Evolutionary conservation across 352 stramenopile species (phyloP).

Genomic region (Phytophthora lateralis): DNA sequence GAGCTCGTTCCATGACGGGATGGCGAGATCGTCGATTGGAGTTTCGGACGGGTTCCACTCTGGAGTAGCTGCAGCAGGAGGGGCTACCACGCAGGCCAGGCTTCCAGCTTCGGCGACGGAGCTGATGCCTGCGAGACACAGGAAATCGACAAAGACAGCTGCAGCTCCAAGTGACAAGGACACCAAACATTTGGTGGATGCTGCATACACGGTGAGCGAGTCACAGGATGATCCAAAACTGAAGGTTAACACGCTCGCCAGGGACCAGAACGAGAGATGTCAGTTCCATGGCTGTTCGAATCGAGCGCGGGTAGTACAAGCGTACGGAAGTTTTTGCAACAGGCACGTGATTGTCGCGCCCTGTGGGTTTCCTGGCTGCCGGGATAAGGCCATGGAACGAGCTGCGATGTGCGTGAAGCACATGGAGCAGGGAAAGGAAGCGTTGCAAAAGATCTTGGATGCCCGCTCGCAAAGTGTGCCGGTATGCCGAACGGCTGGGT

Average conservation of each 20-base stretch:
- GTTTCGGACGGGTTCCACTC: slow-evolving; percentile 5
- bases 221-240: slow-evolving; percentile 55
- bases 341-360: slow-evolving; percentile 85
- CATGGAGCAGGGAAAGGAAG: slow-evolving; percentile 66
- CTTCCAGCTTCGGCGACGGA: slow-evolving; percentile 1
- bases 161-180: slow-evolving; percentile 6
- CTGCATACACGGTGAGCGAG: slow-evolving; percentile 54
- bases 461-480: slow-evolving; percentile 77
- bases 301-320: slow-evolving; percentile 73
- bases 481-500: slow-evolving; percentile 74
- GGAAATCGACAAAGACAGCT: not conserved
- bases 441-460: slow-evolving; percentile 67
- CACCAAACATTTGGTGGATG: slow-evolving; percentile 25
- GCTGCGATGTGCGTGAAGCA: slow-evolving; percentile 81
- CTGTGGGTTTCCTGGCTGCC: slow-evolving; percentile 86
- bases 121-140: not conserved
- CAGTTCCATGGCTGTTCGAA: slow-evolving; percentile 82
- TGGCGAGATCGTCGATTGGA: slow-evolving; percentile 1
- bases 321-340: slow-evolving; percentile 87
- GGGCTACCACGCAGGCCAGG: not conserved
- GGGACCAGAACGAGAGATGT: slow-evolving; percentile 73
- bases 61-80: not conserved
- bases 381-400: slow-evolving; percentile 68
- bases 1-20: slow-evolving; percentile 39
- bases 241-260: slow-evolving; percentile 54